Percentiles rank a stretch among this genome's conserved stretches.
Evolutionary conservation across 2,329 filamentous ascomycete genomes (phyloP).

Genomic region (Fusarium ambrosium): DNA sequence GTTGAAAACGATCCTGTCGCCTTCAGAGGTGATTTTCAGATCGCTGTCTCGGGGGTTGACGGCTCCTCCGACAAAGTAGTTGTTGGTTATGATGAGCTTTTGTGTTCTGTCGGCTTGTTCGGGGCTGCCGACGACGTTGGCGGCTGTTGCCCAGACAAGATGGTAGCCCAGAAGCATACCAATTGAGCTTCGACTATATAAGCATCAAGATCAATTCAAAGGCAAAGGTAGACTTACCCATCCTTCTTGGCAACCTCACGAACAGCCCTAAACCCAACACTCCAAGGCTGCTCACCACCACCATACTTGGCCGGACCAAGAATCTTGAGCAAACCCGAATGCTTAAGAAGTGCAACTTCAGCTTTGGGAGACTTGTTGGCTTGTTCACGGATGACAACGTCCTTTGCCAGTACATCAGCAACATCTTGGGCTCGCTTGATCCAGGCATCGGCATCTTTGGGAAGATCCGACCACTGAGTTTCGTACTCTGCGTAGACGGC

Average conservation of each 20-base stretch:
- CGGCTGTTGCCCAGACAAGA: slow-evolving; percentile 73
- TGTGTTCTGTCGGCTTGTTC: slow-evolving; percentile 71
- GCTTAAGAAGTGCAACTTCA: slow-evolving; percentile 57
- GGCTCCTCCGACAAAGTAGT: slow-evolving; percentile 75
- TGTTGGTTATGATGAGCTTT: slow-evolving; percentile 71
- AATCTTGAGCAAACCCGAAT: slow-evolving; percentile 56
- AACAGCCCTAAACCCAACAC: slow-evolving; percentile 69
- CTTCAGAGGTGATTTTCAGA: slow-evolving; percentile 67
- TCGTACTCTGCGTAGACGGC: slow-evolving; percentile 55
- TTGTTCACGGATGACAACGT: slow-evolving; percentile 53
- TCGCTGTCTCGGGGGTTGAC: slow-evolving; percentile 76
- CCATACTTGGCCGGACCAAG: slow-evolving; percentile 57
- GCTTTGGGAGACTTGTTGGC: slow-evolving; percentile 58
- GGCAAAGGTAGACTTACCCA: slow-evolving; percentile 56
- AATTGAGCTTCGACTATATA: slow-evolving; percentile 59
- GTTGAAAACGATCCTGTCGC: slow-evolving; percentile 69
- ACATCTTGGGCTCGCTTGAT: slow-evolving; percentile 57
- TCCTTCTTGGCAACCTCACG: slow-evolving; percentile 74
- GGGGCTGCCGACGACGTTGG: slow-evolving; percentile 70
- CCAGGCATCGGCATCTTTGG: slow-evolving; percentile 52
- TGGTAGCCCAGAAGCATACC: slow-evolving; percentile 77
- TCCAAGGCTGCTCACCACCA: slow-evolving; percentile 60
- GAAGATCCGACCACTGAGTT: slow-evolving; percentile 52
- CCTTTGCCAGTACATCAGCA: slow-evolving; percentile 51
- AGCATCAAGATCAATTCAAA: neutral